Percentiles rank a stretch among this genome's conserved stretches.
Evolutionary conservation across 345 rosid genomes (phyloP).

Genomic region (Anastatica hierochuntica): DNA sequence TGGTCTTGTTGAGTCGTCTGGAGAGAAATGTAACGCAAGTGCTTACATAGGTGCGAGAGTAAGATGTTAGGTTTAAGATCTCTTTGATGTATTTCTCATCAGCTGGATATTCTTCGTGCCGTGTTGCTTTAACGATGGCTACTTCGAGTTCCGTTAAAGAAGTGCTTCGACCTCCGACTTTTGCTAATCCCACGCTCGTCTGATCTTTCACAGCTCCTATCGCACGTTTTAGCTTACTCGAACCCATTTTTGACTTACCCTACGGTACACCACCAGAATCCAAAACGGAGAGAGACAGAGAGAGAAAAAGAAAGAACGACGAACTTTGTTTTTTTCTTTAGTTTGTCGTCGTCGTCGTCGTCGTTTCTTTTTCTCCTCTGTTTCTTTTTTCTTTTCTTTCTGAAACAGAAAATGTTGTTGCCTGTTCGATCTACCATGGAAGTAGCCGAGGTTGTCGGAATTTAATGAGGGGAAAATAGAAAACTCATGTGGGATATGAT

Average conservation of each 20-base stretch:
- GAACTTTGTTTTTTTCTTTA: neutral
- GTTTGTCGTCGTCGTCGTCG: conserved; percentile 25
- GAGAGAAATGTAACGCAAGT: conserved; percentile 45
- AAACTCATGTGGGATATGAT: conserved; percentile 5
- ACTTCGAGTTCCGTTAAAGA: conserved; percentile 13
- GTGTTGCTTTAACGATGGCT: conserved; percentile 48
- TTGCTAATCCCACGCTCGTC: conserved; percentile 51
- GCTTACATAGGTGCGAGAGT: conserved; percentile 44
- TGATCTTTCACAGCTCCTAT: conserved; percentile 40
- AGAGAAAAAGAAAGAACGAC: conserved; percentile 4
- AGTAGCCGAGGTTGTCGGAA: conserved; percentile 19
- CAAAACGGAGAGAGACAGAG: too few species aligned
- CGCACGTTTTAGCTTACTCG: conserved; percentile 25
- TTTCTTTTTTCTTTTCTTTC: neutral
- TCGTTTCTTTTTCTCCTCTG: conserved; percentile 9
- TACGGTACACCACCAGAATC: too few species aligned
- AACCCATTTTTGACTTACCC: conserved; percentile 12
- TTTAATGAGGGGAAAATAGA: neutral
- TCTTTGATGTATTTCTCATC: conserved; percentile 39
- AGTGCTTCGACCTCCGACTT: conserved; percentile 37
- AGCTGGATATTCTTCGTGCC: conserved; percentile 79
- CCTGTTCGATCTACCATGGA: conserved; percentile 20
- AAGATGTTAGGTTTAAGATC: conserved; percentile 46
- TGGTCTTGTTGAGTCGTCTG: conserved; percentile 40
- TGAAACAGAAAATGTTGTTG: neutral